Evolutionary conservation across 805 yeast species (phyloP).

Genomic region (Komagataella pseudopastoris): DNA sequence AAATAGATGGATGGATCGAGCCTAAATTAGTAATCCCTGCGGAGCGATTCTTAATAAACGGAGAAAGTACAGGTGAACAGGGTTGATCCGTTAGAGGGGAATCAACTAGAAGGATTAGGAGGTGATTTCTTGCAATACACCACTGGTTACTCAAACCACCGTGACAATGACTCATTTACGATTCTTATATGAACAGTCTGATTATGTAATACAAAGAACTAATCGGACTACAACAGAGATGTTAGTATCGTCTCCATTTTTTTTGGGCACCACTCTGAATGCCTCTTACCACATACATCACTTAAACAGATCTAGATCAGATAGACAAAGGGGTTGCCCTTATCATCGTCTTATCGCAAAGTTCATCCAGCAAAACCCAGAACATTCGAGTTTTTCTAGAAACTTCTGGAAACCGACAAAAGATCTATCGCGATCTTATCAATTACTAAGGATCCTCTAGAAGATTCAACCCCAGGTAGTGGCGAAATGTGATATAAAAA

Average conservation of each 20-base stretch:
- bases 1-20: background rate
- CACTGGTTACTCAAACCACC: background rate
- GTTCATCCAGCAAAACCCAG: background rate
- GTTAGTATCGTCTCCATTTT: background rate
- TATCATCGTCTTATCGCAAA: background rate
- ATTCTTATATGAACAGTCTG: too few relatives aligned
- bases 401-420: background rate
- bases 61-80: background rate
- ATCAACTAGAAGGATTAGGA: too few relatives aligned
- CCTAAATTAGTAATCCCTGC: background rate
- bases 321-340: background rate
- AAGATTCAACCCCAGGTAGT: background rate
- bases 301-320: background rate
- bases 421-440: background rate
- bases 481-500: background rate
- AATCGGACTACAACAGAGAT: background rate
- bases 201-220: too few relatives aligned
- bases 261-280: too few relatives aligned
- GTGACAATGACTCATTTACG: too few relatives aligned
- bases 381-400: background rate
- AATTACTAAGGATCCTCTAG: background rate
- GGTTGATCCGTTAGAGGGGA: background rate
- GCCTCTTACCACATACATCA: background rate
- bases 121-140: background rate
- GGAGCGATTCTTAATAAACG: background rate